Conservation (phyloP, 2,329 filamentous ascomycete genomes). For the Pseudogymnoascus sp. region DNA sequence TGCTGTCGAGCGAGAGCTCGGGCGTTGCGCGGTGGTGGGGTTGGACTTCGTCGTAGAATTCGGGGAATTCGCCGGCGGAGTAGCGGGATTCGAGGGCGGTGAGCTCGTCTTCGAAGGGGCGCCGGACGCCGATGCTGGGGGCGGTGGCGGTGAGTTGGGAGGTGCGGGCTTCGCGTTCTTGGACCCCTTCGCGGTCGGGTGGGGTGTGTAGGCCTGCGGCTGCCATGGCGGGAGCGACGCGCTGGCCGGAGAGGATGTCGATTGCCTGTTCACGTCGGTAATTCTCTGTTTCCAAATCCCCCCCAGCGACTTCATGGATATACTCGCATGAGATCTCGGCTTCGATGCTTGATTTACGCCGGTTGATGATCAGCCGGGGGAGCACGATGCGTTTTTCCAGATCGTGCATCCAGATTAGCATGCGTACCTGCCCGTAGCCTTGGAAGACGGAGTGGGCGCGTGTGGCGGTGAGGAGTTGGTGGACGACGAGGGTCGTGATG, state of each 20-base stretch:
- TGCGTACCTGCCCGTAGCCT: conserved; percentile 67
- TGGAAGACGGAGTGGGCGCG: conserved; percentile 57
- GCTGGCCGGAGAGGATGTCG: conserved; percentile 38
- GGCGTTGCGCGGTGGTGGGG: background rate
- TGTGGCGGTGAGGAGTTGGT: conserved; percentile 54
- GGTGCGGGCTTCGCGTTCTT: conserved; percentile 22
- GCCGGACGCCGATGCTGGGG: background rate
- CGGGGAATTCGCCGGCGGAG: background rate
- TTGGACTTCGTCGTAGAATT: background rate
- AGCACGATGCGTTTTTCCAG: conserved; percentile 52
- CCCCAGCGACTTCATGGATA: conserved; percentile 48
- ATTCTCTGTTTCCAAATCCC: conserved; percentile 20
- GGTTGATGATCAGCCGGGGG: conserved; percentile 48
- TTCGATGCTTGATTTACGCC: conserved; percentile 50
- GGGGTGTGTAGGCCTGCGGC: conserved; percentile 37
- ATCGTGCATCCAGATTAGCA: conserved; percentile 64
- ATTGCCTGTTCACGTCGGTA: conserved; percentile 39
- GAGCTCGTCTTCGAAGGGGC: conserved; percentile 12
- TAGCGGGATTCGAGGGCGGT: conserved; percentile 10
- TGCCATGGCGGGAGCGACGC: conserved; percentile 40
- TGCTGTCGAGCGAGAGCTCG: background rate
- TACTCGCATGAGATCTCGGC: conserved; percentile 53
- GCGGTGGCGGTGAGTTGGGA: background rate
- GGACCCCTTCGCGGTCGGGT: conserved; percentile 34
- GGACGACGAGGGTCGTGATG: conserved; percentile 48